Evolutionary conservation across 2,329 filamentous ascomycete genomes (phyloP).

Genomic region (Beauveria bassiana): DNA sequence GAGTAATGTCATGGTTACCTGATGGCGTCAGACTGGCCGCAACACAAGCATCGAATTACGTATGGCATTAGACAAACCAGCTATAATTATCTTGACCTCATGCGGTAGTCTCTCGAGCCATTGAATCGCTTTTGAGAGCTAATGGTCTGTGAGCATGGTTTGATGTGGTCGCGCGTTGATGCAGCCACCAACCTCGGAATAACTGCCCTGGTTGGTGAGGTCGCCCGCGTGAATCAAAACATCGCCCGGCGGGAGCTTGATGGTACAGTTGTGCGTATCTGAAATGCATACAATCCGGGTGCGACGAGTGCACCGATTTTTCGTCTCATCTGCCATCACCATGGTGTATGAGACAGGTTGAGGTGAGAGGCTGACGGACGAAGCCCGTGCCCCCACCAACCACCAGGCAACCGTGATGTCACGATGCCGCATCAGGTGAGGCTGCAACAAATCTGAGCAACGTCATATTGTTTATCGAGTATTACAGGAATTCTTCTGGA

Average conservation of each 20-base stretch:
- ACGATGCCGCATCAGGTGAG: background rate
- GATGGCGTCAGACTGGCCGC: background rate
- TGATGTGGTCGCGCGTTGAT: background rate
- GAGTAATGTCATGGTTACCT: slow-evolving; percentile 71
- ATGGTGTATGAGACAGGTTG: background rate
- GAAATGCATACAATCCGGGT: slow-evolving; percentile 68
- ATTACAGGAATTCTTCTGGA: too few relatives aligned
- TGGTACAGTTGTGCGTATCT: slow-evolving; percentile 63
- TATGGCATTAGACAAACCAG: slow-evolving; percentile 38
- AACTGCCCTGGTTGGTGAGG: slow-evolving; percentile 64
- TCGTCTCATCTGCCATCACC: background rate
- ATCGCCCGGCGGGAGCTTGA: slow-evolving; percentile 62
- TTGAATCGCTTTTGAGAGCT: slow-evolving; percentile 50
- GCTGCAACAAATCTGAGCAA: too few relatives aligned
- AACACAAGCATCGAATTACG: background rate
- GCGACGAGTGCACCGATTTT: slow-evolving; percentile 22
- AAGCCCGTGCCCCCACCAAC: background rate
- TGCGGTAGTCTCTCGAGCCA: slow-evolving; percentile 65
- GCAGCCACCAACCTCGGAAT: slow-evolving; percentile 35
- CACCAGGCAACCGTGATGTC: background rate
- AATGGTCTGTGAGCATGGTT: slow-evolving; percentile 6
- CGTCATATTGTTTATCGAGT: too few relatives aligned
- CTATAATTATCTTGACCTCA: slow-evolving; percentile 62
- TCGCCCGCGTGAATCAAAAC: slow-evolving; percentile 72
- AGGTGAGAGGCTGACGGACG: background rate